phyloP scores from a whole-genome alignment of 257 asterid species.

The Cordia subcordata region DNA sequence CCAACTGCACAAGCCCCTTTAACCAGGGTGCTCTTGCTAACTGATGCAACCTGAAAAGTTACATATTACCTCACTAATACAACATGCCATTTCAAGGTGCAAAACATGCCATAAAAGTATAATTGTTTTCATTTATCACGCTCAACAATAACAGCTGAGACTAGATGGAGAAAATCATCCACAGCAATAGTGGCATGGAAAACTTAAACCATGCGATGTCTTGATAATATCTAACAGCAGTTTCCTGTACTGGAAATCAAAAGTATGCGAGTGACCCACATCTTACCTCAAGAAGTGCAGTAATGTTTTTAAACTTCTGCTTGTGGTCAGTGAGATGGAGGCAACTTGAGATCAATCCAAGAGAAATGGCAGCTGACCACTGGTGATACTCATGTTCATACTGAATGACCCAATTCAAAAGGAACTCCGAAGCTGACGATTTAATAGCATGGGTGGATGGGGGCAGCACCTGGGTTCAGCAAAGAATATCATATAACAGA shows the following conservation, averaged over 20 bases:
- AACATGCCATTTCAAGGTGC: background rate
- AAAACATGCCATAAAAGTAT: background rate
- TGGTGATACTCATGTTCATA: constrained; percentile 88
- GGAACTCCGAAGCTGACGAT: constrained; percentile 69
- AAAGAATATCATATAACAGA: background rate
- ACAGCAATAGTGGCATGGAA: background rate
- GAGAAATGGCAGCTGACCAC: constrained; percentile 96
- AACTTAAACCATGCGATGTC: background rate
- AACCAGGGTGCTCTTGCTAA: constrained; percentile 82
- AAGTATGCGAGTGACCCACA: background rate
- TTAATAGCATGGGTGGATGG: constrained; percentile 65
- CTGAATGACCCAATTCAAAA: constrained; percentile 73
- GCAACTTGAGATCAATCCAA: constrained; percentile 89
- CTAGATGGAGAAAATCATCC: background rate
- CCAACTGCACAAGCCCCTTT: constrained; percentile 98
- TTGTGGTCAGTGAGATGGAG: constrained; percentile 84
- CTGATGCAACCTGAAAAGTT: constrained; percentile 59
- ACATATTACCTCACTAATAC: background rate
- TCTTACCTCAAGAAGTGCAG: constrained; percentile 70
- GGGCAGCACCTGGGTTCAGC: constrained; percentile 60
- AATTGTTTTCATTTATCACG: background rate
- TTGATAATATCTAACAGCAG: no score
- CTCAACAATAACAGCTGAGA: background rate
- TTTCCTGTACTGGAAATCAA: no score
- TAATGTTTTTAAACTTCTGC: constrained; percentile 66